Conservation (phyloP, 2,329 filamentous ascomycete species). For the Apiospora aurea region DNA sequence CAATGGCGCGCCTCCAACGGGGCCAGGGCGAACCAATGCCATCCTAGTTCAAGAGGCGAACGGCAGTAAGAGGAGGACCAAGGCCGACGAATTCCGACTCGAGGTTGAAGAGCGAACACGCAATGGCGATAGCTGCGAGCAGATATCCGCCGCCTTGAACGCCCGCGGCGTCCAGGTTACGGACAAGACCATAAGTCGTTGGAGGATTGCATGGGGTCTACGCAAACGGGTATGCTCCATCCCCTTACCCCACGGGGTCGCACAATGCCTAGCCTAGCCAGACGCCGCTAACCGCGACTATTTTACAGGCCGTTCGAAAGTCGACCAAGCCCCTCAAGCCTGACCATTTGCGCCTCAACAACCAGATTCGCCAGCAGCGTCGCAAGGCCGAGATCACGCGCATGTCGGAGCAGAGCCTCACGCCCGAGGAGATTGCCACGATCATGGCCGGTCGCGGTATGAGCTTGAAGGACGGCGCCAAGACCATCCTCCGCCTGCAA, state of each 20-base stretch:
- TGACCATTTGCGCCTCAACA: conserved; percentile 26
- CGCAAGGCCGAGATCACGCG: conserved; percentile 32
- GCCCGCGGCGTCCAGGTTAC: conserved; percentile 31
- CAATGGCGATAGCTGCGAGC: conserved; percentile 33
- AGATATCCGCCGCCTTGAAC: conserved; percentile 31
- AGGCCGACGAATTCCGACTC: conserved; percentile 30
- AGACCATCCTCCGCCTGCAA: conserved; percentile 32
- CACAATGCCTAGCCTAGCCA: background rate
- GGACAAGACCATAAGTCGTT: conserved; percentile 32
- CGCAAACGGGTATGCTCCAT: conserved; percentile 30
- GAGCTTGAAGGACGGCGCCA: conserved; percentile 32
- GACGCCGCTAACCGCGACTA: background rate
- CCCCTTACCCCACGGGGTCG: background rate
- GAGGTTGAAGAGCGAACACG: conserved; percentile 31
- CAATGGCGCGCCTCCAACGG: background rate
- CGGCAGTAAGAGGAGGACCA: conserved; percentile 22
- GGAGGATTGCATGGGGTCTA: conserved; percentile 32
- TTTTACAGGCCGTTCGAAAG: conserved; percentile 29
- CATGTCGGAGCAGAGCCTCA: conserved; percentile 32
- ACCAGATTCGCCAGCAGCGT: conserved; percentile 26
- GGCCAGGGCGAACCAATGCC: background rate
- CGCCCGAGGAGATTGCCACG: conserved; percentile 29
- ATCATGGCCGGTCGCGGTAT: conserved; percentile 31
- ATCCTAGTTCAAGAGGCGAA: conserved; percentile 11
- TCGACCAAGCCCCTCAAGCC: conserved; percentile 30